Base-by-base conservation (phyloP, 306 rosid genomes). In the Cicer cuneatum region DNA sequence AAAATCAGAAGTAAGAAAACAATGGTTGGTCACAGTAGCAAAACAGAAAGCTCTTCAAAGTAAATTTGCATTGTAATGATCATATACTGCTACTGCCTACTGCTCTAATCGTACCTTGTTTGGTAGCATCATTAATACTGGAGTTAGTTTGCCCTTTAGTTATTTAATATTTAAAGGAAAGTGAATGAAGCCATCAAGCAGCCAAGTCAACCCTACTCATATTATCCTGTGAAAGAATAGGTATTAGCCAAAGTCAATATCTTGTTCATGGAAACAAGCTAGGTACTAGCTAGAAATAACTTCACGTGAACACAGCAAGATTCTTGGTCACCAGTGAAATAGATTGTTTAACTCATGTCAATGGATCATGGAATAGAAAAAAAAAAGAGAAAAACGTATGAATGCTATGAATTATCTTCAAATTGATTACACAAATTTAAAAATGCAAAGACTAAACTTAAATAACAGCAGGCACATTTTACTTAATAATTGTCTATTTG, bases 281-380 rank as follows among this genome's bases (percentile, higher is more conserved):
- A 74, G 64, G 54, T n/a, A 13, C 11, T 7, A 1, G 12, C 24
- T 21, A 40, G 35, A 51, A 49, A 48, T 43, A 60, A 45, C 49
- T 47, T 35, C 70, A 62, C 51, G 29, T 48, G 64, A 29, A 19
- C n/a, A 40, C 43, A 41, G n/a, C 21, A 62, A 48, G 15, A 33
- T 65, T 33, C 39, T 60, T 48, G 39, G 14, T 5, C 49, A 14
- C 29, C 10, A 9, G 49, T 42, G 13, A 6, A 57, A 10, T 41
- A 21, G 43, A 41, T 39, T 46, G 21, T 29, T 29, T 29, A 60
- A 8, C 69, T 73, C 49, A 15, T 46, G 48, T 73, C 78, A 59
- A 42, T 47, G 21, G 15, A 46, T 12, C 39, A 46, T 73, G 58
- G 59, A 15, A 46, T 47, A 46, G 35, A 38, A 62, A 73, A 33